Conservation (phyloP, 345 rosid species). For the Pugionium dolabratum region DNA sequence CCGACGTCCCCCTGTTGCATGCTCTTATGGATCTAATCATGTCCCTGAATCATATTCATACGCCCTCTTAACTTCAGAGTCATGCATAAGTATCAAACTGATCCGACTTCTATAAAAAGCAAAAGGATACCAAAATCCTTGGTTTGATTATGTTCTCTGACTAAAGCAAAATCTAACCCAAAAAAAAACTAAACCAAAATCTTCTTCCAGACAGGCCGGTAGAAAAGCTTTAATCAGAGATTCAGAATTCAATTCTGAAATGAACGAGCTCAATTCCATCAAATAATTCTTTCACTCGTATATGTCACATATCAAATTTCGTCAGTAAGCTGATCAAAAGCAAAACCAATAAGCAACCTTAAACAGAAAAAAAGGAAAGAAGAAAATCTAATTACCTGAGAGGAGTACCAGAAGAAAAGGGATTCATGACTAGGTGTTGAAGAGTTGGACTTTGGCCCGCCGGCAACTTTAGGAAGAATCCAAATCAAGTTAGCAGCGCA, state of each 20-base stretch:
- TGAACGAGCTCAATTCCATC: slow-evolving; percentile 30
- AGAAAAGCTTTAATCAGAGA: no score
- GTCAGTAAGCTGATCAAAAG: no score
- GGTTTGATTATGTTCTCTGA: no score
- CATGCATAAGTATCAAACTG: neutral
- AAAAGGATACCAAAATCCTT: no score
- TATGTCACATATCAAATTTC: no score
- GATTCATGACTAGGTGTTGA: slow-evolving; percentile 76
- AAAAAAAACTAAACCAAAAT: neutral
- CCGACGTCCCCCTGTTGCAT: slow-evolving; percentile 45
- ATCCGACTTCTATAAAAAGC: neutral
- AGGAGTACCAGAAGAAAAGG: slow-evolving; percentile 97
- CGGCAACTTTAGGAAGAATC: neutral
- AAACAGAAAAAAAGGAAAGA: neutral
- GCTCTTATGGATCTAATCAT: slow-evolving; percentile 98
- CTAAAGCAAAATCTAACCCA: no score
- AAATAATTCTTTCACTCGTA: no score
- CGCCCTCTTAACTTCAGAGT: slow-evolving; percentile 3
- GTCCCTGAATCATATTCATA: slow-evolving; percentile 68
- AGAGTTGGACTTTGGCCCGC: neutral
- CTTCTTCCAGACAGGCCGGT: no score
- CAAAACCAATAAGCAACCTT: no score
- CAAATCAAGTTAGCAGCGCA: neutral
- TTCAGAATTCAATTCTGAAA: no score
- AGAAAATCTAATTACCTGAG: slow-evolving; percentile 55